Percentiles rank a stretch among this genome's conserved stretches.
phyloP scores from a whole-genome alignment of 148 eudicot genomes.

The Pharnaceum exiguum region DNA sequence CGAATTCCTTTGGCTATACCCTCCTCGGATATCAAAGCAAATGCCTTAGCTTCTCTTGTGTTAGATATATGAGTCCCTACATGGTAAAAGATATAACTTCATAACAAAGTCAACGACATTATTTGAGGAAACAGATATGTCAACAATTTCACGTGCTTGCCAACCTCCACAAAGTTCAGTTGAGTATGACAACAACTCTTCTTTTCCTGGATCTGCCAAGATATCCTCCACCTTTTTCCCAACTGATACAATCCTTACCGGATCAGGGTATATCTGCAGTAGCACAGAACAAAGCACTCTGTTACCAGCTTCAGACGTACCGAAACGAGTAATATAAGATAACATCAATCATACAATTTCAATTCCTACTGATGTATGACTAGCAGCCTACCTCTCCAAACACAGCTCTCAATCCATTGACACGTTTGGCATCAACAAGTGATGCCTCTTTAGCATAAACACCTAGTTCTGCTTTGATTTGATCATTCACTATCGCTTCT shows the following conservation, averaged over 20 bases:
- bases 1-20: conserved; percentile 97
- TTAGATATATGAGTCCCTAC: conserved; percentile 92
- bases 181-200: conserved; percentile 73
- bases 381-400: conserved; percentile 81
- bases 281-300: not conserved
- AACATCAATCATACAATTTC: not conserved
- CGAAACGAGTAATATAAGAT: not conserved
- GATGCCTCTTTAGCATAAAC: conserved; percentile 80
- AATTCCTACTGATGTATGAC: not conserved
- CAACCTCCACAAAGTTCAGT: conserved; percentile 95
- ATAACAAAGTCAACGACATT: not conserved
- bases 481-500: conserved; percentile 82
- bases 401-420: conserved; percentile 90
- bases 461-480: conserved; percentile 75
- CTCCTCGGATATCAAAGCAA: conserved; percentile 91
- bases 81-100: conserved; percentile 7
- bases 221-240: conserved; percentile 84
- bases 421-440: conserved; percentile 75
- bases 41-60: conserved; percentile 85
- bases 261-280: conserved; percentile 90
- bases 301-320: not conserved
- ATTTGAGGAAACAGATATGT: not conserved
- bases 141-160: not conserved
- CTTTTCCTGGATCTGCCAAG: conserved; percentile 67
- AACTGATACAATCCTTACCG: conserved; percentile 86